Percentiles rank a stretch among this genome's conserved stretches.
phyloP scores from a whole-genome alignment of 345 rosid species.

The Anastatica hierochuntica region DNA sequence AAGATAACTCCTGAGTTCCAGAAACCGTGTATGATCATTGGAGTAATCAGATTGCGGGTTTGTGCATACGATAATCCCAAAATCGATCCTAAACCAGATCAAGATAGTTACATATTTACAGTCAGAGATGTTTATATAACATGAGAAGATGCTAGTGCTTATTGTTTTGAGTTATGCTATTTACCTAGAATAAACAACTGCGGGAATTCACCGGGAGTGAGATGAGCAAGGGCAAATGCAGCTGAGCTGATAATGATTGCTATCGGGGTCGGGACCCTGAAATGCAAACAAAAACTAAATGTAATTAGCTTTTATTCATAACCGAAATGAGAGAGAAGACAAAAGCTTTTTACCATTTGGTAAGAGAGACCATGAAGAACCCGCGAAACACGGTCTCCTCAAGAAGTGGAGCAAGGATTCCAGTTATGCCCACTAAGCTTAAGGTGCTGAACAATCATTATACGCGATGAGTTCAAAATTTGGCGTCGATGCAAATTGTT shows the following conservation, averaged over 20 bases:
- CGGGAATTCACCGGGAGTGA: slow-evolving; percentile 87
- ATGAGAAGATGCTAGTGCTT: too few relatives aligned
- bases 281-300: background rate
- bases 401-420: slow-evolving; percentile 83
- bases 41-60: too few relatives aligned
- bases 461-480: background rate
- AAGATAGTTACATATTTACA: background rate
- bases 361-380: slow-evolving; percentile 82
- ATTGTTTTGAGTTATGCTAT: slow-evolving; percentile 5
- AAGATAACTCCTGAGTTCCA: too few relatives aligned
- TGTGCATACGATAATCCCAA: too few relatives aligned
- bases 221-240: slow-evolving; percentile 85
- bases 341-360: slow-evolving; percentile 54
- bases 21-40: too few relatives aligned
- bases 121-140: background rate
- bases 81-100: slow-evolving; percentile 35
- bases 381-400: slow-evolving; percentile 97
- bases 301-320: background rate
- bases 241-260: slow-evolving; percentile 77
- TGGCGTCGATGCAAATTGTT: background rate
- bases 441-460: slow-evolving; percentile 48
- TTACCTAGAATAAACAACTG: slow-evolving; percentile 76
- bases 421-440: slow-evolving; percentile 78
- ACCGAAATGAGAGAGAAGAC: background rate
- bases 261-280: slow-evolving; percentile 86